A percentile compares a stretch with the other conserved stretches of the same genome.
These are phyloP conservation scores for Toxicodendron radicans DNA, from an alignment of 345 rosid genomes.

Conservation along the genomic window DNA sequence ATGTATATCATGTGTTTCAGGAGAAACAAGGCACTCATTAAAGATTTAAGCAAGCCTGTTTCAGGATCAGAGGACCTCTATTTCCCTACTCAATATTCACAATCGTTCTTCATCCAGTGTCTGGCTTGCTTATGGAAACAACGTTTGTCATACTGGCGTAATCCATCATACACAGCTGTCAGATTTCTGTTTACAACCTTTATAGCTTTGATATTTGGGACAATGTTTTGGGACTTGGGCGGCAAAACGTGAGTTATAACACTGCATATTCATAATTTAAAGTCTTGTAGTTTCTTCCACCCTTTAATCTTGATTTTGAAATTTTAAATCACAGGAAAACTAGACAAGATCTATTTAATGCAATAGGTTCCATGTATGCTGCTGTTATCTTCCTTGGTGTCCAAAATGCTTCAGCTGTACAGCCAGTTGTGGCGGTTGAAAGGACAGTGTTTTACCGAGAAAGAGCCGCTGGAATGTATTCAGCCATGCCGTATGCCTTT, in stretches of 20 bases:
- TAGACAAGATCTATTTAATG: slow-evolving; percentile 48
- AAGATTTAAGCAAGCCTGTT: slow-evolving; percentile 36
- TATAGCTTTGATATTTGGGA: slow-evolving; percentile 39
- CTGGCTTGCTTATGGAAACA: slow-evolving; percentile 54
- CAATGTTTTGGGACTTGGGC: slow-evolving; percentile 48
- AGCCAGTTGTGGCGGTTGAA: slow-evolving; percentile 56
- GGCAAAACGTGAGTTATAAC: slow-evolving; percentile 28
- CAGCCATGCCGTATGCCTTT: slow-evolving; percentile 34
- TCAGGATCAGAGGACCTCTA: slow-evolving; percentile 38
- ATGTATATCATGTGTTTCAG: slow-evolving; percentile 21
- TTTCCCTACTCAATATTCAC: slow-evolving; percentile 34
- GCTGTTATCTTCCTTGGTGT: slow-evolving; percentile 51
- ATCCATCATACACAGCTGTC: slow-evolving; percentile 44
- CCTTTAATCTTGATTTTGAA: neutral
- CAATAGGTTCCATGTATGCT: slow-evolving; percentile 53
- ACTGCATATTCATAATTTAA: neutral
- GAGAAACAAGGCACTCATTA: slow-evolving; percentile 39
- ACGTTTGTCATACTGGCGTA: slow-evolving; percentile 48
- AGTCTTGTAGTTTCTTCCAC: neutral
- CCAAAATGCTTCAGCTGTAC: slow-evolving; percentile 47
- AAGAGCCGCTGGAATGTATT: slow-evolving; percentile 58
- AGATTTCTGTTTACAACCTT: slow-evolving; percentile 38
- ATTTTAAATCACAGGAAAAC: slow-evolving; percentile 11
- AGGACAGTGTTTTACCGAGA: slow-evolving; percentile 63
- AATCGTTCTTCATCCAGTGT: slow-evolving; percentile 32